phyloP scores from a whole-genome alignment of 768 basidiomycete genomes.

The Hygrophoropsis aurantiaca region DNA sequence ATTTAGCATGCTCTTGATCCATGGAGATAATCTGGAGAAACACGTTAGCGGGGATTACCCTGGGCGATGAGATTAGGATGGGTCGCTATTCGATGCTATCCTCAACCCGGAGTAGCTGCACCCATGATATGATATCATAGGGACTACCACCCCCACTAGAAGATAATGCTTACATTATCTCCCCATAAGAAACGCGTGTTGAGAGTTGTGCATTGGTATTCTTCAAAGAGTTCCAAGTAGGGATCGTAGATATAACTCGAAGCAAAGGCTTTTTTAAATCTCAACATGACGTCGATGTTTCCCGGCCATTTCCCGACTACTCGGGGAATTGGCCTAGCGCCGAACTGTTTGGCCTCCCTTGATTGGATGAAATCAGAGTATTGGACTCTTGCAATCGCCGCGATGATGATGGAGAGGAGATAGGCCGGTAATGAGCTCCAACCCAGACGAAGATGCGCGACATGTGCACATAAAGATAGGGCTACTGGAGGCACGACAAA shows the following conservation, averaged over 20 bases:
- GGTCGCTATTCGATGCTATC: not conserved
- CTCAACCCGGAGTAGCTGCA: not conserved
- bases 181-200: constrained; percentile 70
- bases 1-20: constrained; percentile 70
- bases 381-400: constrained; percentile 35
- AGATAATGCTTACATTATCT: constrained; percentile 53
- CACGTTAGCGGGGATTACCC: not conserved
- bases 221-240: constrained; percentile 64
- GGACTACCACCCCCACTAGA: not conserved
- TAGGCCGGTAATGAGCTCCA: constrained; percentile 37
- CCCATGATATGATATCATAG: not conserved
- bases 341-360: constrained; percentile 46
- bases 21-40: constrained; percentile 62
- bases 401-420: constrained; percentile 40
- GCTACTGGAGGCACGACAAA: constrained; percentile 41
- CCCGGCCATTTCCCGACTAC: constrained; percentile 75
- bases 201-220: constrained; percentile 69
- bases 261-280: constrained; percentile 53
- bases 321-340: constrained; percentile 52
- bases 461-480: constrained; percentile 30
- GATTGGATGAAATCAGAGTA: constrained; percentile 37
- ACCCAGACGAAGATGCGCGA: constrained; percentile 33
- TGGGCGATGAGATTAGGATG: not conserved
- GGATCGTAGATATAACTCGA: constrained; percentile 62
- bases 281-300: constrained; percentile 68